Evolutionary conservation across 176 grass and related monocot species (phyloP).

Genomic region (Rhipidocladum racemiflorum): DNA sequence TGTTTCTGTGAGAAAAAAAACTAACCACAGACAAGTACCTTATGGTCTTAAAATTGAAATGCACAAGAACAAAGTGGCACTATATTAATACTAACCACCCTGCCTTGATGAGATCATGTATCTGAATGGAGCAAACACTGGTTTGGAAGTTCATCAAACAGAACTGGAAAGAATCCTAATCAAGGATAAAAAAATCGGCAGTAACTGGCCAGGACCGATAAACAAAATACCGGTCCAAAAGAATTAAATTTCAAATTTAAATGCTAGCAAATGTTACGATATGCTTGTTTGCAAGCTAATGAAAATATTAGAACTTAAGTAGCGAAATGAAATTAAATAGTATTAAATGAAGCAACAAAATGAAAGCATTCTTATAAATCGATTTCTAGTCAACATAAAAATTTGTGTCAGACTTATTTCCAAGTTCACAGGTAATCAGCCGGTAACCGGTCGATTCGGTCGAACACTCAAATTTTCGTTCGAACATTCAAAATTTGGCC

Average conservation of each 20-base stretch:
- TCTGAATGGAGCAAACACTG: background rate
- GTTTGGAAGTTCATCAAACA: constrained; percentile 3
- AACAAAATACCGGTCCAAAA: background rate
- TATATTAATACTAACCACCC: background rate
- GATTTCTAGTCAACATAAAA: background rate
- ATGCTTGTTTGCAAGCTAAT: background rate
- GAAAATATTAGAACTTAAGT: background rate
- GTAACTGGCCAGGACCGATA: too few relatives aligned
- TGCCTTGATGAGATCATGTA: background rate
- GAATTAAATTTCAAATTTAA: background rate
- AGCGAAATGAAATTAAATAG: background rate
- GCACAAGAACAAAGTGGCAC: background rate
- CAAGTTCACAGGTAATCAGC: background rate
- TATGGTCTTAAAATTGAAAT: background rate
- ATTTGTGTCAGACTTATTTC: background rate
- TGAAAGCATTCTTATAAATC: background rate
- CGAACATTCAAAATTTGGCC: too few relatives aligned
- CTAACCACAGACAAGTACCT: background rate
- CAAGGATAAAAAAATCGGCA: too few relatives aligned
- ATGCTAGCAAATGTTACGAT: background rate
- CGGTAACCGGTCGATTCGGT: background rate
- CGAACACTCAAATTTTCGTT: too few relatives aligned
- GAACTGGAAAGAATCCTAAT: background rate
- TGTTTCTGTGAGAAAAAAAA: background rate
- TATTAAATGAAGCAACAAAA: background rate